Conservation (phyloP, 768 basidiomycete species). For the Phylloporus sp. region DNA sequence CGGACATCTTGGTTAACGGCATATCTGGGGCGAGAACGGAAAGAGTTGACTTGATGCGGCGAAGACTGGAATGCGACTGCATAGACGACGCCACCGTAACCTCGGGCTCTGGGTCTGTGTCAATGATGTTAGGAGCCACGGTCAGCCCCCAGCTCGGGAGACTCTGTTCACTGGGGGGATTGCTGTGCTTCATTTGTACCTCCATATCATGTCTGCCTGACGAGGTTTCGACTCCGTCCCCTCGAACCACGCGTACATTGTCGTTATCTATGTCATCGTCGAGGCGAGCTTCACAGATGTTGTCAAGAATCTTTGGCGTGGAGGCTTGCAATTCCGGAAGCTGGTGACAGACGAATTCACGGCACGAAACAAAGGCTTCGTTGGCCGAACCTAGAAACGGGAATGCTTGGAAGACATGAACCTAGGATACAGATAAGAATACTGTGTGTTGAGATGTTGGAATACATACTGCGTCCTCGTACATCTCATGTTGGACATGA, state of each 20-base stretch:
- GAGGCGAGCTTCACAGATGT: constrained; percentile 52
- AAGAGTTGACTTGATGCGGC: constrained; percentile 31
- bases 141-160: constrained; percentile 50
- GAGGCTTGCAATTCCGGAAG: constrained; percentile 51
- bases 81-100: constrained; percentile 7
- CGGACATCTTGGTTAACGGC: constrained; percentile 11
- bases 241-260: constrained; percentile 61
- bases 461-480: constrained; percentile 77
- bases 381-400: constrained; percentile 66
- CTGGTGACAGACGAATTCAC: constrained; percentile 57
- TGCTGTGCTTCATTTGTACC: constrained; percentile 29
- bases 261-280: constrained; percentile 69
- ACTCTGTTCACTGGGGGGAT: constrained; percentile 32
- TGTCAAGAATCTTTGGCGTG: constrained; percentile 49
- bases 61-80: constrained; percentile 17
- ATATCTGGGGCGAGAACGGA: constrained; percentile 22
- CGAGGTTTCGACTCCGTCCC: constrained; percentile 61
- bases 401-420: constrained; percentile 89
- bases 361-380: constrained; percentile 67
- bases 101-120: constrained; percentile 2
- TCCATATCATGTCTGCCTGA: constrained; percentile 38
- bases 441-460: neutral
- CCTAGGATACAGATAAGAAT: constrained; percentile 35
- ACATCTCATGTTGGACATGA: constrained; percentile 80
- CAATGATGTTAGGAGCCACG: constrained; percentile 1